Evolutionary conservation across 805 yeast species (phyloP).

Genomic region (Candida insectalens): DNA sequence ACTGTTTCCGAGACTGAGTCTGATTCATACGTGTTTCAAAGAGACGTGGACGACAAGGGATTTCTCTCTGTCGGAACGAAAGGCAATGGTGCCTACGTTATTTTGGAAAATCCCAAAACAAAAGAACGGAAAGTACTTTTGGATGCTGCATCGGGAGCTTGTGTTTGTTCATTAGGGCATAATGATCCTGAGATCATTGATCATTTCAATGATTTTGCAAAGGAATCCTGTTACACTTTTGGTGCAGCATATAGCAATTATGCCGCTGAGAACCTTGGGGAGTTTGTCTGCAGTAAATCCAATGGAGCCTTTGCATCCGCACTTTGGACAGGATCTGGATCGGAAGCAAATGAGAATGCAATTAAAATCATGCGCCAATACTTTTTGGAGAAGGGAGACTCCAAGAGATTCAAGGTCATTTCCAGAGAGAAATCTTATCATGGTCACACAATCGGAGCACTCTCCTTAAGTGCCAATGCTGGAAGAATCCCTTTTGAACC

Average conservation of each 20-base stretch:
- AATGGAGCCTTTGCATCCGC: conserved; percentile 29
- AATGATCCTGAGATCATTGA: conserved; percentile 27
- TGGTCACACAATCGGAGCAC: conserved; percentile 38
- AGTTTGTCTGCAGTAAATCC: conserved; percentile 32
- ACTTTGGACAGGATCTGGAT: conserved; percentile 54
- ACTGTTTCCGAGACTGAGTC: conserved; percentile 7
- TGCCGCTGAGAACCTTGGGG: conserved; percentile 30
- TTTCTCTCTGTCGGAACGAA: conserved; percentile 31
- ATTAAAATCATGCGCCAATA: conserved; percentile 54
- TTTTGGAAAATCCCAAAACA: conserved; percentile 31
- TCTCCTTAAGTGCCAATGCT: conserved; percentile 29
- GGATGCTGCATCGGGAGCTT: conserved; percentile 39
- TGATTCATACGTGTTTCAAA: conserved; percentile 34
- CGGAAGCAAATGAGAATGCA: conserved; percentile 77
- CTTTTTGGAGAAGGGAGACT: conserved; percentile 31
- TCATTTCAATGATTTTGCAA: conserved; percentile 26
- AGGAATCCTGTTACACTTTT: conserved; percentile 26
- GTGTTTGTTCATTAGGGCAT: conserved; percentile 38
- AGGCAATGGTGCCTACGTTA: conserved; percentile 32
- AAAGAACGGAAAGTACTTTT: conserved; percentile 23
- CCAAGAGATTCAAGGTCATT: conserved; percentile 30
- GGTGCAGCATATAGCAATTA: conserved; percentile 24
- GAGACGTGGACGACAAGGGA: conserved; percentile 26
- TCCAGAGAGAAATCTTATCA: conserved; percentile 38
- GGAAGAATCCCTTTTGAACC: conserved; percentile 27